Base-by-base conservation (phyloP, 1,139 yeast genomes). In the Kodamaea derodonti region DNA sequence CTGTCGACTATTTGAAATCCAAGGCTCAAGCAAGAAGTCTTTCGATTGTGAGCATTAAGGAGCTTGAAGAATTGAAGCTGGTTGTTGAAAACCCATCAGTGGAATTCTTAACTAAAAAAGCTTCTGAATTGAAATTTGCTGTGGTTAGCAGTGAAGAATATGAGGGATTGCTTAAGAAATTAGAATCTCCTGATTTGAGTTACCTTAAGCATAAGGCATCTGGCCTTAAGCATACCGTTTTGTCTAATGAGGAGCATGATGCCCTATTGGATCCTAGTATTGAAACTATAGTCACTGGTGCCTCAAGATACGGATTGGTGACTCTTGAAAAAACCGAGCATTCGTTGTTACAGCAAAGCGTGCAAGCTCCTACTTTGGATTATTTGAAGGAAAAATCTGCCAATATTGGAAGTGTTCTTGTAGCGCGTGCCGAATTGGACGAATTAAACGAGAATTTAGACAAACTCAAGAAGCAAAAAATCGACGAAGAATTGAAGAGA, bases 361-460 rank as follows among this genome's bases (percentile, higher is more conserved):
- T 56, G 16, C 54, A 52, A 1, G 22, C 43, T 2, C 72, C 72
- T 4, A 28, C 50, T 3, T 18, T 50, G 12, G 58, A 54, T 2
- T 54, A 54, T 40, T 46, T 65, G 35, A 32, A 40, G 11, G 42
- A 44, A 11, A 59, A 56, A 30, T 49, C 61, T 1, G 38, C 32
- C 10, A 11, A 20, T 4, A 31, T 38, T 4, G 53, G 47, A 3
- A 35, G 40, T 16, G 33, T 20, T 3, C 31, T 62, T 22, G 10
- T 25, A 14, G 11, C 28, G 6, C 6, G 11, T 11, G 7, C 17
- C 14, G 28, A 25, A 14, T 33, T 43, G 24, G 36, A 32, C 4
- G 27, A 32, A 13, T 40, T 41, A 34, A 38, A 29, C 20, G 31
- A 11, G 29, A 30, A n/a, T 18, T 20, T 28, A 10, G 31, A 31